Percentiles rank a stretch among this genome's conserved stretches.
These are phyloP conservation scores for Blastobotrys illinoisensis DNA, from an alignment of 1,139 yeast genomes.

Conservation along the genomic window DNA sequence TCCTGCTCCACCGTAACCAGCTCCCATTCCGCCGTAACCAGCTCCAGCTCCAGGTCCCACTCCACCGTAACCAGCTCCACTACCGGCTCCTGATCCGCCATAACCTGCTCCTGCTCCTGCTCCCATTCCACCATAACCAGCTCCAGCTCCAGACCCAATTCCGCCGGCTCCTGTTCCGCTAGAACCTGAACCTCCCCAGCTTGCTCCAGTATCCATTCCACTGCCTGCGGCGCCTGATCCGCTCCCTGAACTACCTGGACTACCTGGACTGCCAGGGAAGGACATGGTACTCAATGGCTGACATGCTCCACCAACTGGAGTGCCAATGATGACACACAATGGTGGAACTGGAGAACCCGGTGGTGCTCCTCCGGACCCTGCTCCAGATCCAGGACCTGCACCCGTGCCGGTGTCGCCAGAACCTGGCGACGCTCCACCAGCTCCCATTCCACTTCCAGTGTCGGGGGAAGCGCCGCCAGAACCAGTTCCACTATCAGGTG, in stretches of 20 bases:
- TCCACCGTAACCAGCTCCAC: too few relatives aligned
- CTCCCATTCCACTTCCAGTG: conserved; percentile 3
- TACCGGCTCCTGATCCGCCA: conserved; percentile 7
- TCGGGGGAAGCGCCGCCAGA: conserved; percentile 3
- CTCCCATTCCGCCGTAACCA: conserved; percentile 3
- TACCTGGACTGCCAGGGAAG: conserved; percentile 3
- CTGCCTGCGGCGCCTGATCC: neutral
- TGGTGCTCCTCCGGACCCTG: neutral
- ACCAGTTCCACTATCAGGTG: conserved; percentile 9
- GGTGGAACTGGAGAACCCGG: conserved; percentile 3
- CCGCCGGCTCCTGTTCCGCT: conserved; percentile 3
- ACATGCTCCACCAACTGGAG: conserved; percentile 9
- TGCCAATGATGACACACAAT: conserved; percentile 10
- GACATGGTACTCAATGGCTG: conserved; percentile 7
- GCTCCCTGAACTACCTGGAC: neutral
- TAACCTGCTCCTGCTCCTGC: conserved; percentile 10
- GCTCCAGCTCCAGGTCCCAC: conserved; percentile 8
- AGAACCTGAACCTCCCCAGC: conserved; percentile 12
- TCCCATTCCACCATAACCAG: conserved; percentile 6
- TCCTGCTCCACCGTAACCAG: conserved; percentile 4
- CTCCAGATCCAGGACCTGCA: conserved; percentile 7
- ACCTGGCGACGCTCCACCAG: conserved; percentile 1
- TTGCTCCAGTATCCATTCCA: neutral
- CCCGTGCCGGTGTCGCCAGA: conserved; percentile 2
- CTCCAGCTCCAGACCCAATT: conserved; percentile 2